A percentile compares a stretch with the other conserved stretches of the same genome.
These are phyloP conservation scores for Comarum palustre DNA, from an alignment of 306 rosid species.

Conservation along the genomic window DNA sequence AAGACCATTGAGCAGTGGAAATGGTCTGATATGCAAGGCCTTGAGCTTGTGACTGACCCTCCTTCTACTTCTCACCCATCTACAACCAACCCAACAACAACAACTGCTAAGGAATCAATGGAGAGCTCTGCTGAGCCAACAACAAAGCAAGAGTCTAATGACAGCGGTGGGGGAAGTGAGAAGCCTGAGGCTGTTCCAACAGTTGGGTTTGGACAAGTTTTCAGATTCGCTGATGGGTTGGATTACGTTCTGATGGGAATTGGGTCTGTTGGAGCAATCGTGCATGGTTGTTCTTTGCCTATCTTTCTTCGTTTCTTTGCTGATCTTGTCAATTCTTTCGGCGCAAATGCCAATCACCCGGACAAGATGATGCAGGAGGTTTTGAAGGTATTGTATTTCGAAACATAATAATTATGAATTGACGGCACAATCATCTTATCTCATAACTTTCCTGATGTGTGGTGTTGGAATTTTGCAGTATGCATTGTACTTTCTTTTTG, in stretches of 20 bases:
- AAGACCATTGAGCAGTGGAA: constrained; percentile 84
- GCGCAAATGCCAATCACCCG: constrained; percentile 71
- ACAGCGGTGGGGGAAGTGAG: constrained; percentile 28
- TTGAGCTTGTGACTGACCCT: constrained; percentile 58
- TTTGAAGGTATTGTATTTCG: constrained; percentile 53
- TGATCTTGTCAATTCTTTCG: constrained; percentile 95
- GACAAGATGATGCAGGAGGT: constrained; percentile 92
- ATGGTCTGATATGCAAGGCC: constrained; percentile 99
- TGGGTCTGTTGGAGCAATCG: constrained; percentile 84
- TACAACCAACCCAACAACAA: constrained; percentile 35
- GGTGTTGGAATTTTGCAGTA: constrained; percentile 53
- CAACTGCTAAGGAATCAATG: constrained; percentile 29
- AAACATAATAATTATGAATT: neutral
- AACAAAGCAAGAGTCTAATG: constrained; percentile 39
- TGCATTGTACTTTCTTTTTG: constrained; percentile 91
- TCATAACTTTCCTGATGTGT: neutral
- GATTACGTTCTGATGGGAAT: constrained; percentile 76
- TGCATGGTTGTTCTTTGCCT: constrained; percentile 92
- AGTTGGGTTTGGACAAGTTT: constrained; percentile 63
- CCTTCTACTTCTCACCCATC: constrained; percentile 31
- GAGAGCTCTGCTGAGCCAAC: constrained; percentile 40
- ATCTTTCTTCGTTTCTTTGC: constrained; percentile 92
- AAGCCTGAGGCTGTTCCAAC: constrained; percentile 55
- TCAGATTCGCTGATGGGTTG: constrained; percentile 90
- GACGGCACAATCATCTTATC: neutral